Evolutionary conservation across 495 filamentous ascomycete species (phyloP), one percentile per base, ranked within the genome.

Genomic region (Aspergillus panamensis): DNA sequence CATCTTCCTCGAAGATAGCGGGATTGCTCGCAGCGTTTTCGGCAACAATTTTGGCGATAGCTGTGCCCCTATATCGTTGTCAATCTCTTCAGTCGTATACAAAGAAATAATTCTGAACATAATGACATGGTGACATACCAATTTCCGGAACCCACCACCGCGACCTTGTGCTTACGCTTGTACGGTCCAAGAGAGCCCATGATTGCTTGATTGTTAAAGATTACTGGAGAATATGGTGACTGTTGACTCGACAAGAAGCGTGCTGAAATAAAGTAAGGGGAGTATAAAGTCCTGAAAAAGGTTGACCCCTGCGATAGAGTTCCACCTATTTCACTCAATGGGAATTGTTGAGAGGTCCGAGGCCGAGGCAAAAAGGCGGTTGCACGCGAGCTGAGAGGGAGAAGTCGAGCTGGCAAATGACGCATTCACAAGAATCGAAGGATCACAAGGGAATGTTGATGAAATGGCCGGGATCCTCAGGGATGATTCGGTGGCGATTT

Each of bases 1-100:
- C 92, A 53, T 91, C 82, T 63, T 85, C 74, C 60, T 97, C 87
- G 69, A 97, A 99, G 45, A 96, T 61, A 30, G 89, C 83, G 0
- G 84, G 77, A 72, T 97, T 81, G 61, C 78, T 84, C 54, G 79
- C 79, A 20, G 91, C 87, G 74, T 96, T 97, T 75, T 99, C 92
- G 57, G 94, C 92, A 50, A 96, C 81, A 58, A 99, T 93, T 75
- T 99, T 99, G 63, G 92, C 87, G 69, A 99, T 97, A 42, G 94
- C 92, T 40, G 90, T 93, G 62, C 95, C 95, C 90, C 89, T 92
- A 47, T 21, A 19, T 25, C 25, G 30, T 7, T 53, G 19, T 48
- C 51, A 57, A 44, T 10, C 42, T 21, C 42, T 25, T 19, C 17
- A 17, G 17, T 19, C 43, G 31, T 25, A 16, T 21, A 20, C 21